Conservation (phyloP, 257 asterid genomes). For the Cruciata laevipes region DNA sequence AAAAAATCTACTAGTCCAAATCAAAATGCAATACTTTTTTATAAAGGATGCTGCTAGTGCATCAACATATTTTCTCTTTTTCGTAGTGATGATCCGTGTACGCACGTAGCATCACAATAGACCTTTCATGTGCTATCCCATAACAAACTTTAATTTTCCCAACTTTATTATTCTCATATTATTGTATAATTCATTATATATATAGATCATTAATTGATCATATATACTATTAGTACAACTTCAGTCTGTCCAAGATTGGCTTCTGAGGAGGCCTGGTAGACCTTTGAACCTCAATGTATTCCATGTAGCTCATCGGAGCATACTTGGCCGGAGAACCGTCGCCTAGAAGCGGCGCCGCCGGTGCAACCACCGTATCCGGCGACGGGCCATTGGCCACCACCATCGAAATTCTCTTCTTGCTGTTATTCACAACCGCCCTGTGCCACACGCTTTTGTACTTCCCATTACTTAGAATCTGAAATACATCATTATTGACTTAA, state of each 20-base stretch:
- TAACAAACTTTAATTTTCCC: no score
- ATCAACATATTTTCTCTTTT: no score
- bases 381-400: constrained; percentile 12
- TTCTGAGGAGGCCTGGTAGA: neutral
- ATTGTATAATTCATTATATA: no score
- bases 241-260: constrained; percentile 8
- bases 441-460: constrained; percentile 37
- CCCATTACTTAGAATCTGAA: constrained; percentile 35
- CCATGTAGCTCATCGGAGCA: constrained; percentile 13
- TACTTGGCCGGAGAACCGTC: constrained; percentile 3
- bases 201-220: neutral
- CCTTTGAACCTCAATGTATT: constrained; percentile 6
- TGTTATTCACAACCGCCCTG: constrained; percentile 31
- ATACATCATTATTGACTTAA: no score
- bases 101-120: no score
- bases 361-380: constrained; percentile 11
- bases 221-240: neutral
- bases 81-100: no score
- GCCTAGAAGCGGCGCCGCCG: neutral
- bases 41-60: no score
- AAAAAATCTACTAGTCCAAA: no score
- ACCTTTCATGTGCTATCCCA: no score
- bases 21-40: no score
- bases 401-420: constrained; percentile 20
- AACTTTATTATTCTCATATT: no score